phyloP scores from a whole-genome alignment of 495 filamentous ascomycete genomes.

The Aspergillus carlsbadensis region DNA sequence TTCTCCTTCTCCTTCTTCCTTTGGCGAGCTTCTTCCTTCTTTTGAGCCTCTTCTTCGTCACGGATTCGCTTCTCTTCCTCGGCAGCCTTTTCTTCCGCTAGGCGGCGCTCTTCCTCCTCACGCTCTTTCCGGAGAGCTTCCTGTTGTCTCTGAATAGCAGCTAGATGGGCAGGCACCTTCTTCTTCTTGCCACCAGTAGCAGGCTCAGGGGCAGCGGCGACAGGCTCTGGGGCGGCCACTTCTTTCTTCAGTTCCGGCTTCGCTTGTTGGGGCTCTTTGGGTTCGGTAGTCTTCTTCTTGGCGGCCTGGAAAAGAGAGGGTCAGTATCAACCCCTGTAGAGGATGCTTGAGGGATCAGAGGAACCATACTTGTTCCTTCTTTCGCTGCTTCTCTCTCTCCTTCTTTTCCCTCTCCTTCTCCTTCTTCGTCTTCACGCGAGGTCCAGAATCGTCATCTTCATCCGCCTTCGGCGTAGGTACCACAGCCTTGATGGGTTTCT shows the following conservation, averaged over 20 bases:
- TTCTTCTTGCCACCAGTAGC: slow-evolving; percentile 78
- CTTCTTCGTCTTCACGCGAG: slow-evolving; percentile 85
- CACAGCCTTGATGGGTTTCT: slow-evolving; percentile 56
- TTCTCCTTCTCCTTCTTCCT: slow-evolving; percentile 93
- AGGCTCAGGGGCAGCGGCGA: slow-evolving; percentile 40
- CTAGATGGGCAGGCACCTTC: slow-evolving; percentile 80
- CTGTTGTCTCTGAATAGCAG: slow-evolving; percentile 87
- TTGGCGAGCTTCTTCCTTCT: slow-evolving; percentile 69
- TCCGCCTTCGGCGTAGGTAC: slow-evolving; percentile 30
- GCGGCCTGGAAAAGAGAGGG: slow-evolving; percentile 50
- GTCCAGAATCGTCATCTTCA: slow-evolving; percentile 58
- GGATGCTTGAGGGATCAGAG: neutral
- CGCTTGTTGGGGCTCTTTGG: slow-evolving; percentile 20
- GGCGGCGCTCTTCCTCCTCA: slow-evolving; percentile 68
- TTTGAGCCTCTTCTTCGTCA: slow-evolving; percentile 74
- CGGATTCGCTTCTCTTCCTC: slow-evolving; percentile 66
- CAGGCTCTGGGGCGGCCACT: slow-evolving; percentile 29
- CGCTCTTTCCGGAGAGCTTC: slow-evolving; percentile 71
- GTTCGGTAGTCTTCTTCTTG: slow-evolving; percentile 53
- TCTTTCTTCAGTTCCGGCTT: slow-evolving; percentile 37
- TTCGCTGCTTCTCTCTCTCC: slow-evolving; percentile 89
- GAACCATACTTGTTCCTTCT: slow-evolving; percentile 77
- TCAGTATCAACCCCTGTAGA: neutral
- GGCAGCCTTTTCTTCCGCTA: slow-evolving; percentile 72
- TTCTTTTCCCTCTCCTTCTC: slow-evolving; percentile 95